Conservation (phyloP, 306 rosid genomes). For the Leucaena leucocephala region DNA sequence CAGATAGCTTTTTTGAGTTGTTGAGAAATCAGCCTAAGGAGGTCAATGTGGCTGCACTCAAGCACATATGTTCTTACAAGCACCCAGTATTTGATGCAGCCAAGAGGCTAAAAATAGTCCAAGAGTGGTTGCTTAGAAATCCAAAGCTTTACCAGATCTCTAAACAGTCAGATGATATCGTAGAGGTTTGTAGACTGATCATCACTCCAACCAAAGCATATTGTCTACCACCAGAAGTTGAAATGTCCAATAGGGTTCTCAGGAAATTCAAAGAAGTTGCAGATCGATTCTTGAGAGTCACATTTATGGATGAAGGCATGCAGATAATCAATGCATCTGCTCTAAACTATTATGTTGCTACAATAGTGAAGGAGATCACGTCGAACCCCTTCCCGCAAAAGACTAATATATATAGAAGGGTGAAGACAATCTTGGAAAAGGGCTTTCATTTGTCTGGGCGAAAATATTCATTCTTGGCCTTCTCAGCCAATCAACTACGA, state of each 20-base stretch:
- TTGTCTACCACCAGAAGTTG: constrained; percentile 68
- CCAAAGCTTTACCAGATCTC: constrained; percentile 54
- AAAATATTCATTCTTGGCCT: constrained; percentile 60
- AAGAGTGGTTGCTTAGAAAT: constrained; percentile 58
- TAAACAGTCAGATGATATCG: constrained; percentile 51
- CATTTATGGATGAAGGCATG: constrained; percentile 78
- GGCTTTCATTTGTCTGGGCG: constrained; percentile 61
- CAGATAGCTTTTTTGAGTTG: constrained; percentile 47
- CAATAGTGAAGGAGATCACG: constrained; percentile 56
- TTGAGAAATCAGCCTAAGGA: constrained; percentile 52
- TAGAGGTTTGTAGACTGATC: constrained; percentile 57
- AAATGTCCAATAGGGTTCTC: constrained; percentile 69
- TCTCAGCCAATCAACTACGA: constrained; percentile 67
- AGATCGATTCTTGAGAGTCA: constrained; percentile 64
- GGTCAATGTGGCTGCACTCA: constrained; percentile 64
- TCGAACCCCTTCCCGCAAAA: constrained; percentile 47
- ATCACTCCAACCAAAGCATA: constrained; percentile 72
- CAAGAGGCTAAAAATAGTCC: constrained; percentile 51
- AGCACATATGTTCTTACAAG: constrained; percentile 50
- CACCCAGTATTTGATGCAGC: constrained; percentile 53
- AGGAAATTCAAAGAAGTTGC: constrained; percentile 58
- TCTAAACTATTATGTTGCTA: constrained; percentile 54
- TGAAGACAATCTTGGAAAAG: constrained; percentile 38
- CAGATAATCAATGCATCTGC: constrained; percentile 50
- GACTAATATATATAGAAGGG: constrained; percentile 52